Conservation (phyloP, 345 rosid species). For the Pistacia integerrima region DNA sequence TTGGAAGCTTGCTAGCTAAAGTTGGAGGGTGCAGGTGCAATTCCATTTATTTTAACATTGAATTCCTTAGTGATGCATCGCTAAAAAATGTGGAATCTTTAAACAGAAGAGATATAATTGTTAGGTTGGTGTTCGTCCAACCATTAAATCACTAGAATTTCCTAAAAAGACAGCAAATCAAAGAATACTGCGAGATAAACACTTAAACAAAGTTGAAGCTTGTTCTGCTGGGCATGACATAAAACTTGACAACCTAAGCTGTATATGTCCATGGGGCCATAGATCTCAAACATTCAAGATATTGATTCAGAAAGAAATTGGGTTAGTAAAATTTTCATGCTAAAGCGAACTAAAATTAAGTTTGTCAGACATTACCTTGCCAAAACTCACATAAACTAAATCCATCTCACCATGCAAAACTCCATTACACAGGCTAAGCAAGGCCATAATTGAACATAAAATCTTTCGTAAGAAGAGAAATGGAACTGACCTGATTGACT, state of each 20-base stretch:
- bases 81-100: background rate
- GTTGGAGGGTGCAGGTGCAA: too few species aligned
- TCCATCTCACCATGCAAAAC: background rate
- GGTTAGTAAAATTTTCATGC: background rate
- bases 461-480: background rate
- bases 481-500: slow-evolving; percentile 54
- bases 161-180: background rate
- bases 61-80: background rate
- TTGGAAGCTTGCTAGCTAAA: too few species aligned
- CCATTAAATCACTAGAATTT: background rate
- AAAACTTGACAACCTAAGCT: background rate
- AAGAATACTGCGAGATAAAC: background rate
- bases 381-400: background rate
- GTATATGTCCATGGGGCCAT: background rate
- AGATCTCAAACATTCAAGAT: background rate
- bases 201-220: background rate
- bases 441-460: background rate
- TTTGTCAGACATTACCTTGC: too few species aligned
- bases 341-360: background rate
- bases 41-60: background rate
- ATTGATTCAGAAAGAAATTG: background rate
- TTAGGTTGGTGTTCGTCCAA: background rate
- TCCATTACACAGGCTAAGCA: background rate
- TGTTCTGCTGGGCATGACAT: background rate
- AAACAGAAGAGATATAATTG: too few species aligned